Percentiles rank a stretch among this genome's conserved stretches.
Evolutionary conservation across 1,284 basidiomycete genomes (phyloP).

Genomic region (Ustilago cynodontis): DNA sequence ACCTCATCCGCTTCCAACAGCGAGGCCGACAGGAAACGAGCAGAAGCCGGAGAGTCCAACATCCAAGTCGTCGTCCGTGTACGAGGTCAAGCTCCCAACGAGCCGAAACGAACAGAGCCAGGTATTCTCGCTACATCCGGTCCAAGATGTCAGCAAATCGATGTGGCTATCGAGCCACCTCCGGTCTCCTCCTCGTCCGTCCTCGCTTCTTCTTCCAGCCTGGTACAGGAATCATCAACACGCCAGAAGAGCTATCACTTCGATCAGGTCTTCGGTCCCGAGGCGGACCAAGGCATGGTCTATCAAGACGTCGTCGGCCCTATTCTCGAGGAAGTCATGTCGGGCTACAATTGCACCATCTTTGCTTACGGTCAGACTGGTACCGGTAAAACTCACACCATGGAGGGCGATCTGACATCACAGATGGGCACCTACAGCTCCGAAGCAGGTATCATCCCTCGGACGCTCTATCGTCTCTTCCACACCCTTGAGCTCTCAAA

Average conservation of each 20-base stretch:
- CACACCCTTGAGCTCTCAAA: conserved; percentile 81
- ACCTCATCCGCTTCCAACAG: conserved; percentile 27
- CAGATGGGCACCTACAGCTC: conserved; percentile 84
- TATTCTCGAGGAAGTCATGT: conserved; percentile 90
- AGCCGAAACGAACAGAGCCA: conserved; percentile 31
- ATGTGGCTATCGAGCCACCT: conserved; percentile 56
- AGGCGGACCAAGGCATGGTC: conserved; percentile 94
- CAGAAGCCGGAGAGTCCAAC: conserved; percentile 54
- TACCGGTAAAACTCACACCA: conserved; percentile 91
- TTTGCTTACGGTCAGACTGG: conserved; percentile 99
- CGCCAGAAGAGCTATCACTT: conserved; percentile 67
- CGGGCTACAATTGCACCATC: conserved; percentile 97
- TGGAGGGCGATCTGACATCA: conserved; percentile 69
- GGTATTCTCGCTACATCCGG: conserved; percentile 59
- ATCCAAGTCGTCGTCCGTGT: conserved; percentile 69
- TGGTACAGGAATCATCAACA: conserved; percentile 43
- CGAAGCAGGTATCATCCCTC: conserved; percentile 97
- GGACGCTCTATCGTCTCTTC: conserved; percentile 92
- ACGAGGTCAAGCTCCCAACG: conserved; percentile 49
- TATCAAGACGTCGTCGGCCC: conserved; percentile 93
- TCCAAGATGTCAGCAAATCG: conserved; percentile 58
- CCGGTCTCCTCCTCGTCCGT: conserved; percentile 49
- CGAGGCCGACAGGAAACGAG: conserved; percentile 26
- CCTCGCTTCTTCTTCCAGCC: conserved; percentile 28
- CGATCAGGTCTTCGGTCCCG: conserved; percentile 83